Evolutionary conservation across 2,329 filamentous ascomycete species (phyloP), one percentile per base, ranked within the genome.

Genomic region (Scleromitrula shiraiana): DNA sequence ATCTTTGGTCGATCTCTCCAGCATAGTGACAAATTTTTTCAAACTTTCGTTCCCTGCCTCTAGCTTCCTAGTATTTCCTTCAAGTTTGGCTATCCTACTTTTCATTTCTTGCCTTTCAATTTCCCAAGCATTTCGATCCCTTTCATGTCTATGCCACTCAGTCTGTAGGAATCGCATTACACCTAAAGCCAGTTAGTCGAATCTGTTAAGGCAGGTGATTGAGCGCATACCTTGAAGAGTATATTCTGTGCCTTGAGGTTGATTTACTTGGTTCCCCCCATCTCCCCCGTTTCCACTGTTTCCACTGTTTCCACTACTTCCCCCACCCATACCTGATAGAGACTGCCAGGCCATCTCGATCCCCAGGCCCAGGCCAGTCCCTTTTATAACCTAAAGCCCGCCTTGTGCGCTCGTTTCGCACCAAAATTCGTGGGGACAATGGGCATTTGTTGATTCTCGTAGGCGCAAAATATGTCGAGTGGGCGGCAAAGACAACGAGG

Each of bases 81-180:
- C 93, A 56, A 97, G 79, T 62, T 87, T 85, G 43, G 91, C 91
- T 70, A 98, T 96, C 63, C 94, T 83, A 58, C 88, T 89, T 73
- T 95, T 95, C 93, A 98, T 97, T 71, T 98, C 93, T 61, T 95
- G 93, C 64, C 89, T 84, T 69, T 98, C 93, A 65, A 98, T 98
- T 68, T 98, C 93, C 93, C 93, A 98, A 30, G 89, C 84, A 70
- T 98, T 98, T 61, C 93, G 82, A 65, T 96, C 93, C 69, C 93
- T 86, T 70, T 98, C 93, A 68, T 98, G 91, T 58, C 88, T 85
- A 69, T 98, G 93, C 93, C 93, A 98, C 78, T 98, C 91, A 40
- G 93, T 93, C 71, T 98, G 93, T 32, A 98, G 80, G 67, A 98
- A 98, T 68, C 93, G 90, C 93, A 98, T 98, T 30, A 98, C 93